Conservation (phyloP, 2,329 filamentous ascomycete species). For the Cryphonectria carpinicola region DNA sequence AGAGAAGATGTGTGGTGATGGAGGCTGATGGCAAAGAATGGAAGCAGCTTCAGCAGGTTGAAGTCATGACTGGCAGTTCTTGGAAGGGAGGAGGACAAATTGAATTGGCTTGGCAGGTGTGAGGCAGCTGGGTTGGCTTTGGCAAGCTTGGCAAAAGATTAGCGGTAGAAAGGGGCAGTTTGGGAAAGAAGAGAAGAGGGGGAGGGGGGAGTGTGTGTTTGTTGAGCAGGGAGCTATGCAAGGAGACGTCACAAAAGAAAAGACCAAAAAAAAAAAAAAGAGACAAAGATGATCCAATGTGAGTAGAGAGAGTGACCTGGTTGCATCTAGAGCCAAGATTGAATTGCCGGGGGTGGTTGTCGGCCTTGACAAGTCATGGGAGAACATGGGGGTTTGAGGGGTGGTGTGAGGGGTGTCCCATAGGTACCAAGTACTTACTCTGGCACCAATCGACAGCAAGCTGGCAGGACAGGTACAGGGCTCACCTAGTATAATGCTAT, state of each 20-base stretch:
- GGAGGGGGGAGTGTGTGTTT: neutral
- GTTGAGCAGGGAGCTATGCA: neutral
- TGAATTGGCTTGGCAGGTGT: neutral
- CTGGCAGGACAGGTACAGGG: neutral
- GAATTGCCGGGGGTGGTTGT: neutral
- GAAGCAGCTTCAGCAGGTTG: neutral
- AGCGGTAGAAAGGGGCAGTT: neutral
- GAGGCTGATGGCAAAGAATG: neutral
- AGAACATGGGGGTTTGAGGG: neutral
- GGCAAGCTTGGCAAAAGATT: neutral
- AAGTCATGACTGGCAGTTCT: neutral
- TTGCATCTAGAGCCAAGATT: neutral
- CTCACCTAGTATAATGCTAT: neutral
- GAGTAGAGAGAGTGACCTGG: neutral
- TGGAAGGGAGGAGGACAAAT: neutral
- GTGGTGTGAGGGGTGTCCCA: neutral
- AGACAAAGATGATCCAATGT: neutral
- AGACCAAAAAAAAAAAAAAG: neutral
- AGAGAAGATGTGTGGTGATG: neutral
- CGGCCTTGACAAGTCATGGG: too few relatives aligned
- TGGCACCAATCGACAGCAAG: neutral
- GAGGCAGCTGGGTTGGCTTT: neutral
- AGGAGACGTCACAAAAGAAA: neutral
- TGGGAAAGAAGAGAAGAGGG: neutral
- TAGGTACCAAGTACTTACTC: neutral